phyloP scores from a whole-genome alignment of 2,329 filamentous ascomycete genomes.

The Cryoendolithus antarcticus region DNA sequence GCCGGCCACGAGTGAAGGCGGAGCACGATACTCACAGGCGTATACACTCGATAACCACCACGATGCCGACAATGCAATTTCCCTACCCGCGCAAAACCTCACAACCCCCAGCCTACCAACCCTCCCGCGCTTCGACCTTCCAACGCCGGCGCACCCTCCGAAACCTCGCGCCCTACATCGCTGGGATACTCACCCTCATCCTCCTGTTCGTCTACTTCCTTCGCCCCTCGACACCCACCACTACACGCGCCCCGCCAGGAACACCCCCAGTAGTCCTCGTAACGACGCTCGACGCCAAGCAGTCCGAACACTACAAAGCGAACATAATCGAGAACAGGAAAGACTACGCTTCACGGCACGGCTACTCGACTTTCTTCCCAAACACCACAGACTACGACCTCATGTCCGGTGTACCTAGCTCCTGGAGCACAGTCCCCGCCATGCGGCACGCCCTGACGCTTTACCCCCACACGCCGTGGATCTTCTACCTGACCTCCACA shows the following conservation, averaged over 20 bases:
- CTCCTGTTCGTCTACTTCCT: constrained; percentile 22
- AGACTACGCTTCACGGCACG: constrained; percentile 75
- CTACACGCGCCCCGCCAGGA: constrained; percentile 21
- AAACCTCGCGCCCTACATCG: constrained; percentile 35
- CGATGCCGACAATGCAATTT: constrained; percentile 59
- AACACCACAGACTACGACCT: constrained; percentile 65
- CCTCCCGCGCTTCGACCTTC: constrained; percentile 41
- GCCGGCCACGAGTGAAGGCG: no score
- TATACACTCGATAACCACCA: constrained; percentile 1
- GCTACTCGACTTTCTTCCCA: constrained; percentile 76
- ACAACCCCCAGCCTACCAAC: constrained; percentile 55
- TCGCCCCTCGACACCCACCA: constrained; percentile 12
- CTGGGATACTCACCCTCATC: constrained; percentile 12
- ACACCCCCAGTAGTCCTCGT: constrained; percentile 60
- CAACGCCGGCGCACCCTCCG: constrained; percentile 14
- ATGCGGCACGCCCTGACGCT: constrained; percentile 78
- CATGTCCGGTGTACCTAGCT: constrained; percentile 40
- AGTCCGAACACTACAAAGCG: constrained; percentile 55
- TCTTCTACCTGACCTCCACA: constrained; percentile 81
- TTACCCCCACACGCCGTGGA: constrained; percentile 62
- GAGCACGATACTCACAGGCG: background rate
- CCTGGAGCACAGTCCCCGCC: constrained; percentile 72
- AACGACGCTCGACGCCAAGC: constrained; percentile 63
- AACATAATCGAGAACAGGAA: constrained; percentile 71
- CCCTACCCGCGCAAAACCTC: constrained; percentile 76